Base-by-base conservation (phyloP, 441 rosid genomes). In the Erodium texanum region DNA sequence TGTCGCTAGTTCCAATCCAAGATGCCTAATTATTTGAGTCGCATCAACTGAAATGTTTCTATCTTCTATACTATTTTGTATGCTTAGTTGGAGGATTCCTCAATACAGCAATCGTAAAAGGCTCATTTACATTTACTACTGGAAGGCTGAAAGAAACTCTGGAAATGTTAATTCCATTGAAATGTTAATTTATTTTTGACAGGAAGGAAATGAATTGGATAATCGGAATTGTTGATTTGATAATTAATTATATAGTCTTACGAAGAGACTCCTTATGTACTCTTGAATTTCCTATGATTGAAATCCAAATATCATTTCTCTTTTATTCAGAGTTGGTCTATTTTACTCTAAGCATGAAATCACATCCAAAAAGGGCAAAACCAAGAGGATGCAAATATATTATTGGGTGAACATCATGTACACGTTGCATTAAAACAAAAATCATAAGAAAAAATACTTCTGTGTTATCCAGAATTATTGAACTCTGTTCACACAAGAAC, bases 1-100 rank as follows among this genome's bases (percentile, higher is more conserved):
- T 87, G 72, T 76, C 89, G 0, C 69, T 87, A 48, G 82, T 84
- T 70, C 87, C 89, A 32, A 87, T 92, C 24, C 89, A 87, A 70
- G 82, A 85, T 64, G 20, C 76, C 75, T 84, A 75, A 77, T 38
- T 71, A 16, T 52, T 52, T 52, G 48, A 41, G 14, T 32, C 6
- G 36, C 36, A 32, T 32, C 3, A 7, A 32, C 36, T 3, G 36
- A 12, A 11, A 41, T 9, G 48, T 15, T 41, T 41, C 15, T 41
- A 12, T 41, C 15, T 10, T 41, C 48, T 41, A 41, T 41, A 38
- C 45, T 10, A 10, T 38, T 36, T 36, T 36, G 43, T 36, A 36
- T 5, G 14, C 45, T 38, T 38, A 38, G 45, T 8, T 38, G 45
- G 45, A 38, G 45, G 9, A 9, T 38, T 38, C 14, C 6, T 7